Evolutionary conservation across 768 basidiomycete genomes (phyloP).

Genomic region (Boletus pseudo-olivaceus): DNA sequence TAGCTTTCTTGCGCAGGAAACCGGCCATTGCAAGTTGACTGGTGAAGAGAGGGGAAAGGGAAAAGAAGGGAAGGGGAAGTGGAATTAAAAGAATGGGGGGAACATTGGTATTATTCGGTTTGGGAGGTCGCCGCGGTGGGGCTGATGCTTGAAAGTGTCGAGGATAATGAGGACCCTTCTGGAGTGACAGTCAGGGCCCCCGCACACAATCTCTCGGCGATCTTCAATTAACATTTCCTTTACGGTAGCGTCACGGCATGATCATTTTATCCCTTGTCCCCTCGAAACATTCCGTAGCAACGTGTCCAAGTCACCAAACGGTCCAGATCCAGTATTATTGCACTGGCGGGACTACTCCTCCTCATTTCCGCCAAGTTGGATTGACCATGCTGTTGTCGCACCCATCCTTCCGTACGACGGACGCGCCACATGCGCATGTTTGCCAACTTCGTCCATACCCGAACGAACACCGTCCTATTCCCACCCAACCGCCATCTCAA

Average conservation of each 20-base stretch:
- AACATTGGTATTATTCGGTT: conserved; percentile 3
- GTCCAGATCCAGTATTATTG: too few relatives aligned
- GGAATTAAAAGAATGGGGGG: conserved; percentile 12
- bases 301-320: background rate
- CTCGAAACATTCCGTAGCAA: conserved; percentile 8
- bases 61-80: background rate
- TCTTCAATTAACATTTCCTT: conserved; percentile 18
- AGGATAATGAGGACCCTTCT: conserved; percentile 1
- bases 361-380: conserved; percentile 19
- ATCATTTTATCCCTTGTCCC: background rate
- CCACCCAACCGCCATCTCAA: conserved; percentile 6
- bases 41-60: background rate
- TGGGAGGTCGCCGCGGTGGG: background rate
- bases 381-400: conserved; percentile 14
- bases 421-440: conserved; percentile 20
- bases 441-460: conserved; percentile 2
- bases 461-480: conserved; percentile 10
- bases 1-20: conserved; percentile 54
- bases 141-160: too few relatives aligned
- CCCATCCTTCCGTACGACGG: conserved; percentile 3
- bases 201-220: conserved; percentile 14
- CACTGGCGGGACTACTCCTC: background rate
- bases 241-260: conserved; percentile 10
- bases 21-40: conserved; percentile 41
- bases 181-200: too few relatives aligned